Conservation (phyloP, 139 green algal species). For the Coelastrella sp. region DNA sequence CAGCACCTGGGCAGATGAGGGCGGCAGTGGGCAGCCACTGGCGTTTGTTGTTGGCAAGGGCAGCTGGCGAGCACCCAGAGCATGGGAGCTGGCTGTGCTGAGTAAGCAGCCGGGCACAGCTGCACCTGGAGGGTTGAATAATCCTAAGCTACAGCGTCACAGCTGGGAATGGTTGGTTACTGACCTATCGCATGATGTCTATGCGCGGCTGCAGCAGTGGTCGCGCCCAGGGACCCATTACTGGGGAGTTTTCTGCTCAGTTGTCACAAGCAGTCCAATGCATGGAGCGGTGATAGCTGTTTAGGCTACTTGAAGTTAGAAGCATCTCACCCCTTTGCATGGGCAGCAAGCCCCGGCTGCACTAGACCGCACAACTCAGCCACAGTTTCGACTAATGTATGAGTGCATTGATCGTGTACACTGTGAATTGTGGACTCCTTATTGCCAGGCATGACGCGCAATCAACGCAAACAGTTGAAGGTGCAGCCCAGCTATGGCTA, state of each 20-base stretch:
- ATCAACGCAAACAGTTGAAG: slow-evolving; percentile 64
- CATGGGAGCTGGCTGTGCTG: slow-evolving; percentile 81
- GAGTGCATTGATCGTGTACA: too few relatives aligned
- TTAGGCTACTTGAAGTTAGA: too few relatives aligned
- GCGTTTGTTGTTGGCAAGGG: slow-evolving; percentile 77
- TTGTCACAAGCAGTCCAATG: too few relatives aligned
- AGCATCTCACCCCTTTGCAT: too few relatives aligned
- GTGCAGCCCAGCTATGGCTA: slow-evolving; percentile 80
- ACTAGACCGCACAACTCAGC: too few relatives aligned
- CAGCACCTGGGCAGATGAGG: slow-evolving; percentile 67
- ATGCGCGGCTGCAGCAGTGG: too few relatives aligned
- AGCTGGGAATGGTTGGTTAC: not conserved
- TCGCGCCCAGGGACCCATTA: too few relatives aligned
- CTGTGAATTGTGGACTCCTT: not conserved
- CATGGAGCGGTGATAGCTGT: too few relatives aligned
- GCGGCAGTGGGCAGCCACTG: slow-evolving; percentile 69
- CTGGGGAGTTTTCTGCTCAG: too few relatives aligned
- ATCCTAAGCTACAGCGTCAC: not conserved
- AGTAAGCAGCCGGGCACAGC: slow-evolving; percentile 49
- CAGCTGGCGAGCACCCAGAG: slow-evolving; percentile 61
- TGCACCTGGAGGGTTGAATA: not conserved
- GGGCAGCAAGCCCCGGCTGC: too few relatives aligned
- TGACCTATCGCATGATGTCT: not conserved
- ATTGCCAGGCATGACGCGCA: slow-evolving; percentile 61
- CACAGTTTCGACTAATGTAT: too few relatives aligned